phyloP scores from a whole-genome alignment of 2,329 filamentous ascomycete genomes.

The Intubia oerlemansii region DNA sequence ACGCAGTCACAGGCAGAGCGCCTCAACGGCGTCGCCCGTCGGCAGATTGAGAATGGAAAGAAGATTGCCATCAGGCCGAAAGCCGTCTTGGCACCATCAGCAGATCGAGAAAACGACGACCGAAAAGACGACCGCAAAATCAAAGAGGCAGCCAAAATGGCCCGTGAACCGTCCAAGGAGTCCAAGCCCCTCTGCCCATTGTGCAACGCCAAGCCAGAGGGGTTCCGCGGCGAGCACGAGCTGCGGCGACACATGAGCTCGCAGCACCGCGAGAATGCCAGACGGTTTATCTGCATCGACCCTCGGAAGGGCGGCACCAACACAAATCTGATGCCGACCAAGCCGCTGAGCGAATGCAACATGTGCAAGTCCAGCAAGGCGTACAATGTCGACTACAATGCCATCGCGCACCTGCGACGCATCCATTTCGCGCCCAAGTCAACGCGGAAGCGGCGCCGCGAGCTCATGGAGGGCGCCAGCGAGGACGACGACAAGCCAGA shows the following conservation, averaged over 20 bases:
- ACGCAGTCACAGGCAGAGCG: too few relatives aligned
- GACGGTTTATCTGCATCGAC: slow-evolving; percentile 37
- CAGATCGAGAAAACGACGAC: too few relatives aligned
- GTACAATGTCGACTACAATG: slow-evolving; percentile 89
- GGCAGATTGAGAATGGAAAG: slow-evolving; percentile 16
- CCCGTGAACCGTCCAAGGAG: slow-evolving; percentile 41
- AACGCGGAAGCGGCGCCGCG: too few relatives aligned
- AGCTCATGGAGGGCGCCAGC: too few relatives aligned
- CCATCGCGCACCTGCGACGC: slow-evolving; percentile 70
- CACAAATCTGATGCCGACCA: slow-evolving; percentile 28
- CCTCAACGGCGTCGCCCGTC: too few relatives aligned
- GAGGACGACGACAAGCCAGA: too few relatives aligned
- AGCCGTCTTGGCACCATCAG: slow-evolving; percentile 17
- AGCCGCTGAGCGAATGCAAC: slow-evolving; percentile 62
- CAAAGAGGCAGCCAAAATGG: too few relatives aligned
- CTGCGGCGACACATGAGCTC: slow-evolving; percentile 45
- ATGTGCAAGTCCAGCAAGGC: slow-evolving; percentile 55
- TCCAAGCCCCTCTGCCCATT: slow-evolving; percentile 48
- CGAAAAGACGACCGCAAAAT: too few relatives aligned
- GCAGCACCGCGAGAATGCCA: slow-evolving; percentile 39
- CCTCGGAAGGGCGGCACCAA: slow-evolving; percentile 20
- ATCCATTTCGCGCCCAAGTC: too few relatives aligned
- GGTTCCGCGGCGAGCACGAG: slow-evolving; percentile 76
- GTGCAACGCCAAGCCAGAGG: slow-evolving; percentile 52
- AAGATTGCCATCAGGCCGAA: slow-evolving; percentile 21